phyloP scores from a whole-genome alignment of 1,139 yeast genomes.

The Candida labiduridarum region DNA sequence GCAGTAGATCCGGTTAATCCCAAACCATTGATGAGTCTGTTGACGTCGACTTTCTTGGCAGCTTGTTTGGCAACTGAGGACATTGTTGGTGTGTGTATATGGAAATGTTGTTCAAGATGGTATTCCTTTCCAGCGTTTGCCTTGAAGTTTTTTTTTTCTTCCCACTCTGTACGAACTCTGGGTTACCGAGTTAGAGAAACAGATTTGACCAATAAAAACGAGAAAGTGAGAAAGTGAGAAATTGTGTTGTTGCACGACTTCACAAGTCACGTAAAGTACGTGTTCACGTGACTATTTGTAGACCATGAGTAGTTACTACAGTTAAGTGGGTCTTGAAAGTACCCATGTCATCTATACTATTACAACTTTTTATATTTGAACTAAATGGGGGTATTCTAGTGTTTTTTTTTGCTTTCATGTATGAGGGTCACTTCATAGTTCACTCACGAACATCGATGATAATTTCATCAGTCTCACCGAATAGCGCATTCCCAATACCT shows the following conservation, averaged over 20 bases:
- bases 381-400: neutral
- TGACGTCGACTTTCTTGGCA: constrained; percentile 93
- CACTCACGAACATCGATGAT: neutral
- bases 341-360: neutral
- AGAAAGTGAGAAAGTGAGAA: neutral
- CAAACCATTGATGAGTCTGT: constrained; percentile 82
- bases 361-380: neutral
- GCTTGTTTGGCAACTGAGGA: constrained; percentile 64
- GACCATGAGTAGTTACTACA: neutral
- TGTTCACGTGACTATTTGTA: too few species aligned
- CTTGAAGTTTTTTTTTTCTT: neutral
- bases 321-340: neutral
- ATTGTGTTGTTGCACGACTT: neutral
- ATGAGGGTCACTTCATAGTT: neutral
- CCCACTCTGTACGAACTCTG: neutral
- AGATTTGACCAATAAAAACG: constrained; percentile 2
- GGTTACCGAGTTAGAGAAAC: neutral
- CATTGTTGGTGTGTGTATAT: constrained; percentile 23
- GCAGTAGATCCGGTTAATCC: constrained; percentile 95
- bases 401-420: neutral
- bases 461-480: neutral
- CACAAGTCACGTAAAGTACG: neutral
- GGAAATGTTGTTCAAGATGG: neutral
- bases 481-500: neutral
- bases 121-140: neutral